Conservation (phyloP, 495 filamentous ascomycete species). For the Hyaloscypha hepaticicola region DNA sequence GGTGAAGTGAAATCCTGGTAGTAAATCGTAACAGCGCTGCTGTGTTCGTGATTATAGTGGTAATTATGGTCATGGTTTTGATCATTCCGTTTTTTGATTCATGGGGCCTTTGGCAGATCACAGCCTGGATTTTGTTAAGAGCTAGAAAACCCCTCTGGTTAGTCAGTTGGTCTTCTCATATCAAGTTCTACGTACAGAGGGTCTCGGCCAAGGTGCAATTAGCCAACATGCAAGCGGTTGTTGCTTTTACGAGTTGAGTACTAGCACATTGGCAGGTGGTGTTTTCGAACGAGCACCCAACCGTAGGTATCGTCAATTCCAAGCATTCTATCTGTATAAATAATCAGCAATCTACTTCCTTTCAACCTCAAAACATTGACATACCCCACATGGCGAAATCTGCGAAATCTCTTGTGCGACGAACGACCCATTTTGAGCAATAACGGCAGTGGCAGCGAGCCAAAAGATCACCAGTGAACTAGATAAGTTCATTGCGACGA, state of each 20-base stretch:
- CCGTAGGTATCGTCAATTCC: neutral
- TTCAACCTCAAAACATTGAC: neutral
- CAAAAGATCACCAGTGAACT: neutral
- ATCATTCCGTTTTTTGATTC: neutral
- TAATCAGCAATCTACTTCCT: neutral
- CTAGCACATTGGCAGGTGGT: neutral
- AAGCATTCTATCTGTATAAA: neutral
- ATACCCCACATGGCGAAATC: slow-evolving; percentile 5
- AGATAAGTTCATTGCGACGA: neutral
- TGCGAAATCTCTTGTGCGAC: neutral
- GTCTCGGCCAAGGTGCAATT: slow-evolving; percentile 6
- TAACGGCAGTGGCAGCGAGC: neutral
- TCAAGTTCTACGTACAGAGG: neutral
- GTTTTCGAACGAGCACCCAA: neutral
- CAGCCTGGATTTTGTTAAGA: neutral
- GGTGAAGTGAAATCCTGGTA: neutral
- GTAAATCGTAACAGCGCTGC: neutral
- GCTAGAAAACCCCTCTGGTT: neutral
- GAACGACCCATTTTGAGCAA: slow-evolving; percentile 1
- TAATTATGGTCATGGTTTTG: neutral
- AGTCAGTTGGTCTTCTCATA: neutral
- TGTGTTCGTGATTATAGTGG: neutral
- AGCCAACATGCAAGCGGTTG: neutral
- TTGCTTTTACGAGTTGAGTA: neutral
- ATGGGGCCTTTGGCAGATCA: neutral